phyloP scores from a whole-genome alignment of 495 filamentous ascomycete species.

The Penicillium pancosmium region DNA sequence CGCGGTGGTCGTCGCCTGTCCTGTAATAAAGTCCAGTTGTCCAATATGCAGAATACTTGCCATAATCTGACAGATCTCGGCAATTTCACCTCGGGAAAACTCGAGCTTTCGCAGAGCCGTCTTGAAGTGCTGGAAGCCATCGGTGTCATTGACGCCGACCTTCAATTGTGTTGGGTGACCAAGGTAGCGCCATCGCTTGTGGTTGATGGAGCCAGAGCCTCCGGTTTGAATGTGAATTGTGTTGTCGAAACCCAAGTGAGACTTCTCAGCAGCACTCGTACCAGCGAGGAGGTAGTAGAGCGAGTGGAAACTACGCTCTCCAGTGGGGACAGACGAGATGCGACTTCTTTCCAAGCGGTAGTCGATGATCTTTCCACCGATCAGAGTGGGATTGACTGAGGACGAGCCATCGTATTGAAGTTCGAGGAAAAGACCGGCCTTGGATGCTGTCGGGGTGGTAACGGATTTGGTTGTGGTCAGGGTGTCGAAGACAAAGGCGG shows the following conservation, averaged over 20 bases:
- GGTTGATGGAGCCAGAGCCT: slow-evolving; percentile 52
- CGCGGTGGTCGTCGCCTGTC: slow-evolving; percentile 72
- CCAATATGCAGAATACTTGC: slow-evolving; percentile 93
- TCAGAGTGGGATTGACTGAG: slow-evolving; percentile 75
- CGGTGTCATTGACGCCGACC: slow-evolving; percentile 91
- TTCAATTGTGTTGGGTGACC: slow-evolving; percentile 96
- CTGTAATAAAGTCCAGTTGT: slow-evolving; percentile 86
- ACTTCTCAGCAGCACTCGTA: slow-evolving; percentile 86
- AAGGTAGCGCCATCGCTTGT: slow-evolving; percentile 91
- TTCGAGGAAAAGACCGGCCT: slow-evolving; percentile 92
- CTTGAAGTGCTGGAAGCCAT: slow-evolving; percentile 98
- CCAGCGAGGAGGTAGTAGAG: slow-evolving; percentile 94
- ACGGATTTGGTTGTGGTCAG: slow-evolving; percentile 97
- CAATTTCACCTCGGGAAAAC: slow-evolving; percentile 90
- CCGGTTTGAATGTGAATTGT: slow-evolving; percentile 41
- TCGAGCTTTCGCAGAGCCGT: slow-evolving; percentile 91
- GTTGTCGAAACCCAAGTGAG: slow-evolving; percentile 81
- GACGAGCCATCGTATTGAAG: slow-evolving; percentile 92
- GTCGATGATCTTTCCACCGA: slow-evolving; percentile 93
- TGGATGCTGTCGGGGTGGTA: slow-evolving; percentile 92
- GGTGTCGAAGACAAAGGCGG: slow-evolving; percentile 92
- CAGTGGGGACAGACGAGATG: slow-evolving; percentile 87
- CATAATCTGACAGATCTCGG: slow-evolving; percentile 92
- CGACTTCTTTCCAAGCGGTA: slow-evolving; percentile 89
- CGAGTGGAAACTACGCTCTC: slow-evolving; percentile 94